phyloP scores from a whole-genome alignment of 2,329 filamentous ascomycete genomes.

The Colletotrichum cereale region DNA sequence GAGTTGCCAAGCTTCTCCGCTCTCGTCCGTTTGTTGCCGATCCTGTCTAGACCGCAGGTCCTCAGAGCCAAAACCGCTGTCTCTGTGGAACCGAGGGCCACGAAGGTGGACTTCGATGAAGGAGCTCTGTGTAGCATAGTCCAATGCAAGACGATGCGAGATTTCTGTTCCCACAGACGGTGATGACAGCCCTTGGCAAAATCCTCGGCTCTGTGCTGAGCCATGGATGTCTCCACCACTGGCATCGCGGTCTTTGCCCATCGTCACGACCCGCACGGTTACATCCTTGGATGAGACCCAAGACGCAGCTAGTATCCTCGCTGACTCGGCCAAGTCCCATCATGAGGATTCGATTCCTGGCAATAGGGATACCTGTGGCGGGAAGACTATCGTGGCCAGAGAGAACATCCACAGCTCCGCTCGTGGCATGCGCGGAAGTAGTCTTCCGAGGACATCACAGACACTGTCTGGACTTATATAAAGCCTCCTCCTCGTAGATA shows the following conservation, averaged over 20 bases:
- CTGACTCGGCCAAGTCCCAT: not conserved
- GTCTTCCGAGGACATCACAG: not conserved
- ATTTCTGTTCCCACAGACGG: not conserved
- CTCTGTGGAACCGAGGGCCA: not conserved
- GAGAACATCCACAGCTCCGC: too few species aligned
- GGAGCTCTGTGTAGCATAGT: not conserved
- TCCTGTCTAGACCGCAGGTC: not conserved
- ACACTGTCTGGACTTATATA: not conserved
- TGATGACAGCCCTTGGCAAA: not conserved
- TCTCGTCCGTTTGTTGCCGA: not conserved
- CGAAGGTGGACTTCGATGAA: not conserved
- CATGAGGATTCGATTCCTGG: conserved; percentile 8
- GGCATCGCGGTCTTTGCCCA: not conserved
- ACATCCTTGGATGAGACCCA: not conserved
- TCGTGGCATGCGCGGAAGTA: not conserved
- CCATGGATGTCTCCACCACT: not conserved
- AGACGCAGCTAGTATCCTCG: not conserved
- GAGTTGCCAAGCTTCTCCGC: not conserved
- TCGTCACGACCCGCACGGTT: not conserved
- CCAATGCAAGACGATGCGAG: too few species aligned
- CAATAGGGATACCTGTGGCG: too few species aligned
- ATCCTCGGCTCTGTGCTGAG: not conserved
- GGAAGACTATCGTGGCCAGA: not conserved
- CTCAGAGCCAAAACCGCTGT: not conserved
- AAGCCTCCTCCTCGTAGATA: not conserved